Evolutionary conservation across 371 early-diverging fungal species (phyloP), one percentile per base, ranked within the genome.

Genomic region (Rhizopus microsporus): DNA sequence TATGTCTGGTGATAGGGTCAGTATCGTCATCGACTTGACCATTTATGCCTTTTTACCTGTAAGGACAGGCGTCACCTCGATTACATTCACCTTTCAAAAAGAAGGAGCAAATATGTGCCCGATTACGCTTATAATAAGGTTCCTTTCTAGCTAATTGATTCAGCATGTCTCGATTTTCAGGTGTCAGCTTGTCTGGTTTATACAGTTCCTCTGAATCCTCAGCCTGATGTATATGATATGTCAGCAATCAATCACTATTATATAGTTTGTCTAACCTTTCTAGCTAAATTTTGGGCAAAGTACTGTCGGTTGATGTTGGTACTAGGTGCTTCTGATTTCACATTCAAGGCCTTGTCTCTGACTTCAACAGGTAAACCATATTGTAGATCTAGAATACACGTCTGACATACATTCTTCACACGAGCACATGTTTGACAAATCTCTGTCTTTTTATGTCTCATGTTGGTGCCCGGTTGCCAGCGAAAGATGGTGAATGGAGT

Each of bases 401-500:
- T 94, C 71, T 98, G 99, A 63, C 99, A 98, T 4, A 93, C 95
- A 69, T 98, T 97, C 75, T 98, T 97, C 57, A 97, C 81, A 71
- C 95, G 95, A 31, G 99, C 91, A 69, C 99, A 98, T 0, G 92
- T 92, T 71, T 94, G 93, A 65, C 99, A 98, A 47, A 98, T 91
- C 68, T 97, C 97, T 0, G 99, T 98, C 82, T 95, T 95, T 69
- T 96, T 97, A 78, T 89, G 91, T 54, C 98, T 88, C 93, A 91
- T 91, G 10, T 93, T 93, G 12, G 86, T 84, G 12, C 99, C 98
- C 13, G 99, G 99, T 42, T 84, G 74, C 99, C 99, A 98, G 43
- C 93, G 88, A 71, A 97, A 98, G 30, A 96, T 88, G n/a, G 99
- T 97, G 66, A 95, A 98, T 1, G 98, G 94, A 42, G 94, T 80